Evolutionary conservation across 2,329 filamentous ascomycete species (phyloP).

Genomic region (Trichophyton rubrum): DNA sequence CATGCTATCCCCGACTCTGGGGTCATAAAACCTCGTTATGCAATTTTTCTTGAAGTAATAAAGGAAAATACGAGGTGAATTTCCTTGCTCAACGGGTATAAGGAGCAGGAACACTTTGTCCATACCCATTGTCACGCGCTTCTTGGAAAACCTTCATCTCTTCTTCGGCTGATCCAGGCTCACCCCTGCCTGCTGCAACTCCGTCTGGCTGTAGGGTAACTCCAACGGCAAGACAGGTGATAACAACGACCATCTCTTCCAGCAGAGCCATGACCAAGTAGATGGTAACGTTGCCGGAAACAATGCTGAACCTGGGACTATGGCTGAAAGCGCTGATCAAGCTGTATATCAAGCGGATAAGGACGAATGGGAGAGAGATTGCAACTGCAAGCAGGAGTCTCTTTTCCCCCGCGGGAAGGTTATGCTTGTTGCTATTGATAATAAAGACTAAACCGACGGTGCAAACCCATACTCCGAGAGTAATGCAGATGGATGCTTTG

Average conservation of each 20-base stretch:
- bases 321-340: constrained; percentile 33
- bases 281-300: constrained; percentile 30
- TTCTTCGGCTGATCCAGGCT: background rate
- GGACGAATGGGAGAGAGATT: constrained; percentile 36
- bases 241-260: constrained; percentile 39
- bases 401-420: constrained; percentile 35
- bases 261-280: constrained; percentile 38
- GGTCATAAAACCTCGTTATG: no score
- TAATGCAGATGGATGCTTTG: background rate
- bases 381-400: constrained; percentile 25
- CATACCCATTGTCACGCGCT: no score
- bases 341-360: constrained; percentile 40
- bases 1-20: no score
- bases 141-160: background rate
- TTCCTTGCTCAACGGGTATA: no score
- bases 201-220: background rate
- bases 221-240: constrained; percentile 28
- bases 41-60: no score
- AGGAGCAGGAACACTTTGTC: background rate
- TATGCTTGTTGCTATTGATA: constrained; percentile 20
- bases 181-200: background rate
- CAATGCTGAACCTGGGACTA: constrained; percentile 33
- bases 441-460: constrained; percentile 19
- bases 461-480: background rate
- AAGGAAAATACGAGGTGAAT: no score